These are phyloP conservation scores for Asclepias syriaca DNA, from an alignment of 257 asterid genomes.

Conservation along the genomic window DNA sequence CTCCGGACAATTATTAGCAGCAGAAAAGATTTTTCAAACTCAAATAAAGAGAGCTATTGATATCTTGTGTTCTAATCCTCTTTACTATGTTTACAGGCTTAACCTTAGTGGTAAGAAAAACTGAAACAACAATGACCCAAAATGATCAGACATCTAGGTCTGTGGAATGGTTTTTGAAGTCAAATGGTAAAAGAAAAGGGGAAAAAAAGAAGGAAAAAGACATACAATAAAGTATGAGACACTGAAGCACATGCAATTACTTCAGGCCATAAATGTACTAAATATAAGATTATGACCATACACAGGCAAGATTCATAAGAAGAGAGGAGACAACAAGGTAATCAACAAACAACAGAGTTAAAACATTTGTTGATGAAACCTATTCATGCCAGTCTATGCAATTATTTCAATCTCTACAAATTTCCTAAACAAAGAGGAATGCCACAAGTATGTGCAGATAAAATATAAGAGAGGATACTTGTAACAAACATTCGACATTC, in stretches of 20 bases:
- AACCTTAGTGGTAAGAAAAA: neutral
- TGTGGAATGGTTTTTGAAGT: neutral
- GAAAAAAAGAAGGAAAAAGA: neutral
- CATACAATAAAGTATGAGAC: neutral
- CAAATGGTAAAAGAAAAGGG: neutral
- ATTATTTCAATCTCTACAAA: neutral
- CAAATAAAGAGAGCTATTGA: neutral
- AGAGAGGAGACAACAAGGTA: conserved; percentile 50
- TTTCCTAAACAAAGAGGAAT: neutral
- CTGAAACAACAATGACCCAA: neutral
- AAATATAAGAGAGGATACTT: conserved; percentile 60
- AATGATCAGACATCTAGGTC: neutral
- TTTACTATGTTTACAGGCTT: neutral
- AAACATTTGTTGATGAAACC: neutral
- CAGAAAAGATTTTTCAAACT: neutral
- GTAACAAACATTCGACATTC: conserved; percentile 91
- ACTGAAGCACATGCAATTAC: neutral
- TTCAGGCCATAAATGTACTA: neutral
- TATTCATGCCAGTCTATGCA: neutral
- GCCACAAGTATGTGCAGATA: neutral
- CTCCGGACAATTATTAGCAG: neutral
- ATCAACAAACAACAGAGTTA: neutral
- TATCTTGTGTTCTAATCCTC: neutral
- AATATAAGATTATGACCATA: too few relatives aligned
- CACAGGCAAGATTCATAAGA: neutral